phyloP scores from a whole-genome alignment of 2,329 filamentous ascomycete species.

The Gliomastix tumulicola region DNA sequence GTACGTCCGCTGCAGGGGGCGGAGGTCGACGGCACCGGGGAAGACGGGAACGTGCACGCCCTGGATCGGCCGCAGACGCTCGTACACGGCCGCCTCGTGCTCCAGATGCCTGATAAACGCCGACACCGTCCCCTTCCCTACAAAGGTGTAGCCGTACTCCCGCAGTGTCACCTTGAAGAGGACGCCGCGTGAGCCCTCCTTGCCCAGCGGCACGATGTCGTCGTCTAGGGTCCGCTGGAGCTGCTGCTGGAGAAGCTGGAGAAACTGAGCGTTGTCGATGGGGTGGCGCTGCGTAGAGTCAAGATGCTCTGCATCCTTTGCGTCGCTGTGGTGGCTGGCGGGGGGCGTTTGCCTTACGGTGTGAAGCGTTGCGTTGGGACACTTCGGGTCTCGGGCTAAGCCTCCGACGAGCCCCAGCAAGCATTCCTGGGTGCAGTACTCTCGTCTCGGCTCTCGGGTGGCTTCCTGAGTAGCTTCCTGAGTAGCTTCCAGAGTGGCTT shows the following conservation, averaged over 20 bases:
- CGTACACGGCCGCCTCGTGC: constrained; percentile 26
- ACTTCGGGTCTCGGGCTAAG: too few relatives aligned
- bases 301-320: constrained; percentile 16
- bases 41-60: not conserved
- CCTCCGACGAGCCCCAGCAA: constrained; percentile 9
- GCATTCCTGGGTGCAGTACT: constrained; percentile 8
- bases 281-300: too few relatives aligned
- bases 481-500: too few relatives aligned
- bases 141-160: constrained; percentile 32
- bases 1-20: too few relatives aligned
- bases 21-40: not conserved
- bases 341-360: constrained; percentile 7
- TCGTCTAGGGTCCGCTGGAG: constrained; percentile 18
- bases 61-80: constrained; percentile 21
- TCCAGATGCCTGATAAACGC: constrained; percentile 22
- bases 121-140: constrained; percentile 28
- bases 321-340: constrained; percentile 8
- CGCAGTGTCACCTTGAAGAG: constrained; percentile 32
- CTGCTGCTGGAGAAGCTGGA: constrained; percentile 20
- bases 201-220: constrained; percentile 17
- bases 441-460: too few relatives aligned
- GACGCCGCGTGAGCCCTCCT: constrained; percentile 23
- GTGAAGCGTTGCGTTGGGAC: too few relatives aligned
- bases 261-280: constrained; percentile 16
- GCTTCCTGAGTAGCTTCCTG: too few relatives aligned